Base-by-base conservation (phyloP, 2,329 filamentous ascomycete species). In the Xylaria digitata region DNA sequence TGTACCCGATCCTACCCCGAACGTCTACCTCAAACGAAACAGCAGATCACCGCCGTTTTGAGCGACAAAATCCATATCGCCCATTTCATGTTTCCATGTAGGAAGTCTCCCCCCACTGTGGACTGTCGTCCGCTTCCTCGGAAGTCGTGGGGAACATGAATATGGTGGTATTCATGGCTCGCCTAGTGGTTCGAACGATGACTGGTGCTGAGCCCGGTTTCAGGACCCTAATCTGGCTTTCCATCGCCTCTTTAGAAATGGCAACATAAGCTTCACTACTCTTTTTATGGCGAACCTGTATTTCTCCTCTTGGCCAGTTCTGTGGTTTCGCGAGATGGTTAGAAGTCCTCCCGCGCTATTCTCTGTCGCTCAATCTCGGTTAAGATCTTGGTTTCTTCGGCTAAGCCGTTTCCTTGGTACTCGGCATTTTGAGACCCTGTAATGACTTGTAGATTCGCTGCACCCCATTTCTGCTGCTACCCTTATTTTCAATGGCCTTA, bases 1-100 rank as follows among this genome's bases (percentile, higher is more conserved):
- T 48, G 34, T 45, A 19, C 37, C 53, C 21, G 32, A 53, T 61
- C 34, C 40, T 53, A 34, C 37, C 48, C 17, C 34, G 15, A 4
- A 48, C 58, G 11, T 53, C 48, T 49, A 15, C 23, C 58, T 61
- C 58, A 9, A 52, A 52, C 6, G 26, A 61, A 13, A 53, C 58
- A 2, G 23, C 48, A 43, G 58, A 53, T 30, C 58, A 19, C 48
- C 58, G 17, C 15, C 9, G 6, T 61, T 5, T 53, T 23, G 23
- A 48, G 46, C 48, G 23, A 34, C n/a, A 17, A 61, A 53, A 15
- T 34, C 58, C 21, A 53, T 45, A n/a, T 61, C 48, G 23, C 9
- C 13, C 37, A 53, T 61, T 21, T 6, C 48, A 8, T 53, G 17
- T 23, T 61, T 21, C 5, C 48, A 8, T 61, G 17, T n/a, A 60